Conservation (phyloP, 805 yeast genomes). For the Hyphopichia homilentoma region DNA sequence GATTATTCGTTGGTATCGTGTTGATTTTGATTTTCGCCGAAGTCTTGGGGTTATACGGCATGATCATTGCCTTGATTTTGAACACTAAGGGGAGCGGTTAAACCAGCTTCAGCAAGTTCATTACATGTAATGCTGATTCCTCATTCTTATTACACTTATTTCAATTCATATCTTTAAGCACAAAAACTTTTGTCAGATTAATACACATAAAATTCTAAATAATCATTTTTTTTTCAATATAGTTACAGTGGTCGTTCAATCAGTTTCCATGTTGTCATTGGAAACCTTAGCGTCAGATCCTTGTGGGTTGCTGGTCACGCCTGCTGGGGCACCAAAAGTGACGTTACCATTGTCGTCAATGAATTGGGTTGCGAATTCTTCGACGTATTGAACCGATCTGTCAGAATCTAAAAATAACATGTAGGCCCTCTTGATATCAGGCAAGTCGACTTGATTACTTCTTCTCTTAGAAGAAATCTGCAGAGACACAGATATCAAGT, state of each 20-base stretch:
- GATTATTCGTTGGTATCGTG: constrained; percentile 85
- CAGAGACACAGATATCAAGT: constrained; percentile 85
- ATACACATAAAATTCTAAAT: constrained; percentile 2
- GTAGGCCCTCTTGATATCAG: constrained; percentile 85
- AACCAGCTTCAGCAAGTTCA: too few species aligned
- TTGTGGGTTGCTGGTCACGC: constrained; percentile 1
- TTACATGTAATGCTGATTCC: too few species aligned
- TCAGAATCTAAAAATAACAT: constrained; percentile 82
- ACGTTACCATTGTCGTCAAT: constrained; percentile 80
- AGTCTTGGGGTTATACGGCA: constrained; percentile 87
- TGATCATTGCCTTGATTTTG: constrained; percentile 90
- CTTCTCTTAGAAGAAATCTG: constrained; percentile 84
- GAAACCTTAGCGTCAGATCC: constrained; percentile 4
- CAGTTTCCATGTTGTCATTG: constrained; percentile 39
- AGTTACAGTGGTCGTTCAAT: too few species aligned
- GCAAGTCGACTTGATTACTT: constrained; percentile 62
- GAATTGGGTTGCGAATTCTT: constrained; percentile 63
- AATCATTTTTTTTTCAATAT: not conserved
- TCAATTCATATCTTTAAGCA: too few species aligned
- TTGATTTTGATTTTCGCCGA: constrained; percentile 88
- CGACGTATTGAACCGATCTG: constrained; percentile 83
- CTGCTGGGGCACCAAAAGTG: constrained; percentile 39
- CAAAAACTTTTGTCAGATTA: not conserved
- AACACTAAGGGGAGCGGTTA: constrained; percentile 82
- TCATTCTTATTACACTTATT: too few species aligned